Evolutionary conservation across 352 stramenopile species (phyloP).

Genomic region (Pythium plurisporium): DNA sequence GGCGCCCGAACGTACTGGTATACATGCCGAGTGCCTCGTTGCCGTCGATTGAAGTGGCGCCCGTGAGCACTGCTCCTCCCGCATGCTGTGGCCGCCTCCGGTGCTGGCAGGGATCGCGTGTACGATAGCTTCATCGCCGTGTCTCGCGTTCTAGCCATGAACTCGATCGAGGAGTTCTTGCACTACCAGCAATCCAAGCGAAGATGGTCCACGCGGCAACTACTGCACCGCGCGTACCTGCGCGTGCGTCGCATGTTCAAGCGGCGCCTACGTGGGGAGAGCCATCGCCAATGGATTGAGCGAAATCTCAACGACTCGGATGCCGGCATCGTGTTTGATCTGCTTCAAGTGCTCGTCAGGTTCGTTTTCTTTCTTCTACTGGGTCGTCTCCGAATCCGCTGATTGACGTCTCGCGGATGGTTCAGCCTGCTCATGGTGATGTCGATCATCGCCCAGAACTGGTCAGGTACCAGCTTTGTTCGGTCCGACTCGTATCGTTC

Average conservation of each 20-base stretch:
- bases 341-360: constrained; percentile 50
- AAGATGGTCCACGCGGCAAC: constrained; percentile 2
- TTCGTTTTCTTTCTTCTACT: constrained; percentile 22
- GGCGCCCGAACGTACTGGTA: too few relatives aligned
- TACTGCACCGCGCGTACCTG: not conserved
- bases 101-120: too few relatives aligned
- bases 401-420: too few relatives aligned
- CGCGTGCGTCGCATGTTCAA: constrained; percentile 41
- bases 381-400: not conserved
- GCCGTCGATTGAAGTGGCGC: too few relatives aligned
- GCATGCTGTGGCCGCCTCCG: too few relatives aligned
- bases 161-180: constrained; percentile 20
- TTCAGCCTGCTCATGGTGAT: constrained; percentile 49
- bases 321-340: constrained; percentile 44
- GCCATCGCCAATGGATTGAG: constrained; percentile 64
- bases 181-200: constrained; percentile 12
- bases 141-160: too few relatives aligned
- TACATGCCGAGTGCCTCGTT: too few relatives aligned
- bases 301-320: constrained; percentile 68
- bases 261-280: constrained; percentile 58
- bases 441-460: constrained; percentile 64
- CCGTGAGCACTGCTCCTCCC: too few relatives aligned
- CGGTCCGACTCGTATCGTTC: constrained; percentile 27
- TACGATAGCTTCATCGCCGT: too few relatives aligned
- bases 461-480: constrained; percentile 32